phyloP scores from a whole-genome alignment of 2,329 filamentous ascomycete species.

The Aspergillus jensenii region DNA sequence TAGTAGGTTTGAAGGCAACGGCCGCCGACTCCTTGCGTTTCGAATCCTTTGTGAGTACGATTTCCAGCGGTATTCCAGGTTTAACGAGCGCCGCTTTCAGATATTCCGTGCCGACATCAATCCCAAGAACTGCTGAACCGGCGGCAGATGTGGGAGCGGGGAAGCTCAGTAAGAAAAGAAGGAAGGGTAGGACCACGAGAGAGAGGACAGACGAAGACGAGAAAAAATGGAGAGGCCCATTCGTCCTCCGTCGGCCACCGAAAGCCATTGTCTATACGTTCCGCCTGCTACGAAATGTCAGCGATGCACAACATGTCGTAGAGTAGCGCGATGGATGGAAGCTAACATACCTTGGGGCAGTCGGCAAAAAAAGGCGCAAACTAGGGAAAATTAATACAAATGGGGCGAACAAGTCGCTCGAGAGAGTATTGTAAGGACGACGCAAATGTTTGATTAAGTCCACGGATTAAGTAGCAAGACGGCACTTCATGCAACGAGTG shows the following conservation, averaged over 20 bases:
- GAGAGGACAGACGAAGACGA: slow-evolving; percentile 37
- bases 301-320: neutral
- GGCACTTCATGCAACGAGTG: neutral
- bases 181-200: slow-evolving; percentile 49
- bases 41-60: slow-evolving; percentile 96
- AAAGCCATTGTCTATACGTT: slow-evolving; percentile 33
- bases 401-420: neutral
- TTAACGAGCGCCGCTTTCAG: slow-evolving; percentile 96
- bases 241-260: slow-evolving; percentile 27
- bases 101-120: slow-evolving; percentile 95
- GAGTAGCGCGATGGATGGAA: neutral
- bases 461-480: slow-evolving; percentile 3
- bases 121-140: slow-evolving; percentile 77
- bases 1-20: slow-evolving; percentile 88
- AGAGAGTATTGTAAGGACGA: neutral
- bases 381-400: neutral
- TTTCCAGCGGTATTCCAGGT: slow-evolving; percentile 94
- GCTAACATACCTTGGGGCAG: slow-evolving; percentile 11
- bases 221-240: slow-evolving; percentile 14
- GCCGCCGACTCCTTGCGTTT: slow-evolving; percentile 92
- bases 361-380: neutral
- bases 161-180: slow-evolving; percentile 55
- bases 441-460: neutral
- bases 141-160: slow-evolving; percentile 59
- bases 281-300: slow-evolving; percentile 19